Base-by-base conservation (phyloP, 306 rosid genomes). In the Castanopsis chinensis region DNA sequence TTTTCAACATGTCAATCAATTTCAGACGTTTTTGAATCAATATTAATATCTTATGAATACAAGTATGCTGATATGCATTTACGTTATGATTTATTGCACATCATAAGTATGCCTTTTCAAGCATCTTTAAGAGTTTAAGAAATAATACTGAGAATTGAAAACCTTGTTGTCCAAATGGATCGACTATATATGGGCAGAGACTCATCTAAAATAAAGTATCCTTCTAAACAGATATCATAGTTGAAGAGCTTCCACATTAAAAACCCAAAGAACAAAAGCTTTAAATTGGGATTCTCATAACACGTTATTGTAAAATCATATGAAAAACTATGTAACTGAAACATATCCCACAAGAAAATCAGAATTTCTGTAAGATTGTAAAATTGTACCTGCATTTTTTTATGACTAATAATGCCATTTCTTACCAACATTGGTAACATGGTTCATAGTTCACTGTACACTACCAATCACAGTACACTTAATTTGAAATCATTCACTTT, bases 401-500 rank as follows among this genome's bases (percentile, higher is more conserved):
- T 6, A 19, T 65, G 71, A 32, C 23, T 30, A 10, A 32, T 20
- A 67, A 63, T 63, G 25, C 43, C 71, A 57, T 28, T 56, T 78
- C 49, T 30, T 27, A 71, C 59, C 71, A 59, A 18, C 25, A 11
- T 35, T 33, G 49, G 43, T 3, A 58, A 71, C 64, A 43, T 41
- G 30, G 72, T 58, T 71, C 73, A 58, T 27, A 59, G 49, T 59
- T 55, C 14, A 55, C 10, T 71, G 25, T 33, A 67, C 18, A 63
- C 20, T 67, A 32, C 15, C 71, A 33, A 33, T 33, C 51, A 10
- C 15, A 6, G 23, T 58, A 33, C n/a, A 49, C 60, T 59, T 6
- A 72, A 49, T 12, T 27, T 28, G 69, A 54, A 45, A 41, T 73
- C 73, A 85, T 64, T 17, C 77, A 37, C 81, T 75, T 13, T 75